Evolutionary conservation across 306 rosid genomes (phyloP).

Genomic region (Senna tora): DNA sequence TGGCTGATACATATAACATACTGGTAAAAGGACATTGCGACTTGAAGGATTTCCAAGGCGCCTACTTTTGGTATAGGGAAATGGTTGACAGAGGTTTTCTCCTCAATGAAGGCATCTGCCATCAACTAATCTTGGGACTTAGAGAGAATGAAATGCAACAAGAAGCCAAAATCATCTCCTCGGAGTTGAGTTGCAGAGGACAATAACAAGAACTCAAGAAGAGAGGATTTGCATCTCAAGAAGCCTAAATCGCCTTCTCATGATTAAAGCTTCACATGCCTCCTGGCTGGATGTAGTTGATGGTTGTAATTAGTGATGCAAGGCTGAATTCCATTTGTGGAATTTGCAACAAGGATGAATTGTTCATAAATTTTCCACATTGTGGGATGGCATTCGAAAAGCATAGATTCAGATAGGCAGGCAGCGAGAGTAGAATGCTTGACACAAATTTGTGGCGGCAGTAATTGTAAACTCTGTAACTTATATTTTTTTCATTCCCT

Average conservation of each 20-base stretch:
- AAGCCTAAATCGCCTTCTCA: slow-evolving; percentile 9
- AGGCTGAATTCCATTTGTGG: slow-evolving; percentile 27
- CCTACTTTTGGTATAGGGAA: slow-evolving; percentile 73
- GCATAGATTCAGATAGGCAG: background rate
- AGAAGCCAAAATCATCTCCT: slow-evolving; percentile 65
- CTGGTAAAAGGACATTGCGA: slow-evolving; percentile 77
- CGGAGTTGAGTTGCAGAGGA: slow-evolving; percentile 57
- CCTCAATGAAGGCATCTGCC: slow-evolving; percentile 42
- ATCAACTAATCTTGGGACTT: slow-evolving; percentile 67
- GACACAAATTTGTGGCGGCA: background rate
- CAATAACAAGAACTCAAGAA: slow-evolving; percentile 34
- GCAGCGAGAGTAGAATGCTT: too few relatives aligned
- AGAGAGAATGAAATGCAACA: slow-evolving; percentile 56
- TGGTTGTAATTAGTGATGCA: slow-evolving; percentile 20
- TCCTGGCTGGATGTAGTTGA: slow-evolving; percentile 22
- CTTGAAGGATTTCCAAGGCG: slow-evolving; percentile 62
- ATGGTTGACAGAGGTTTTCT: slow-evolving; percentile 57
- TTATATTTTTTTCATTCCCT: background rate
- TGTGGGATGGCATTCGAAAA: too few relatives aligned
- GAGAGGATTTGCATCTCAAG: background rate
- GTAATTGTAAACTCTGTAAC: background rate
- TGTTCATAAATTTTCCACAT: background rate
- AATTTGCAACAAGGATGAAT: slow-evolving; percentile 15
- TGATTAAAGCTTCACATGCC: background rate
- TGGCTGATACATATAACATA: slow-evolving; percentile 70